Evolutionary conservation across 768 basidiomycete genomes (phyloP), one percentile per base, ranked within the genome.

Genomic region (Auricularia sp.): DNA sequence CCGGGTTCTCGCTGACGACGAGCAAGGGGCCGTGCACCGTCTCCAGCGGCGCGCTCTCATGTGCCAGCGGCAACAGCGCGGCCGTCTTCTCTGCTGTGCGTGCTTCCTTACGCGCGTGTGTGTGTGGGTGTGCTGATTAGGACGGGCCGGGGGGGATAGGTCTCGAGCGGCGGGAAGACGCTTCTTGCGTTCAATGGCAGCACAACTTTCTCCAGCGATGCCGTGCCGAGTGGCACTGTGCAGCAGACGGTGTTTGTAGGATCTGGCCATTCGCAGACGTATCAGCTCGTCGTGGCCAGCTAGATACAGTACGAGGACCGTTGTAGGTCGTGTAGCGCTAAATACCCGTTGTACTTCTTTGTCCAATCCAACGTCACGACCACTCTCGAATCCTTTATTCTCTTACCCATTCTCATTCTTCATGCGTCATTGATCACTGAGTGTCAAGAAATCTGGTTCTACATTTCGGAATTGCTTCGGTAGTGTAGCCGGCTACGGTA

Each of bases 21-120:
- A 83, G 82, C 11, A 86, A 85, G 71, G 85, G 85, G 14, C 75
- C 71, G 62, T 87, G 84, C 69, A 82, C 79, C 18, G 78, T 85
- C 44, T 77, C 76, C 21, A 69, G 72, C 58, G 80, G 81, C 6
- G 65, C 72, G 42, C 75, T 86, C 61, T 68, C 77, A 1, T 86
- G 85, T 71, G 84, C 81, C 8, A 82, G 78, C 67, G 79, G 83
- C 10, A 70, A 77, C 3, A 68, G 66, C 21, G 69, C 75, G 16
- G 78, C 80, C 2, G 74, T 74, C 11, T 84, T 85, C 74, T 79
- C 81, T 64, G 82, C 82, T 23, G 84, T 85, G 67, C 71, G 82
- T 73, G 29, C 29, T 29, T 29, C 29, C 3, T 29, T 29, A 29
- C 3, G 29, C 29, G 29, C 3, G 29, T 2, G 29, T 29, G 29